Conservation (phyloP, 371 early-diverging fungal genomes). For the Entomophthora muscae region DNA sequence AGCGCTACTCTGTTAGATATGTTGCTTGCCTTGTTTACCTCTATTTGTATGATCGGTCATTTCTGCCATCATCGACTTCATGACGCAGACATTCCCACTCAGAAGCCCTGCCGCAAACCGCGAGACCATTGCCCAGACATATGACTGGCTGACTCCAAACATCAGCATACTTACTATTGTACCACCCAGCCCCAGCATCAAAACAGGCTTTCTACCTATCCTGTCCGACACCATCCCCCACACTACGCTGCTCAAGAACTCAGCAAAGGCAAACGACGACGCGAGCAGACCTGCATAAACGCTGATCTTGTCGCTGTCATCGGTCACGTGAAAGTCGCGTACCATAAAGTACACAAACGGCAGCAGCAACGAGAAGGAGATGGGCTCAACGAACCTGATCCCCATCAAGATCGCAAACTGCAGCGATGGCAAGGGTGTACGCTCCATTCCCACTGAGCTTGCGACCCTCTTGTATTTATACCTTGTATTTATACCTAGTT, state of each 20-base stretch:
- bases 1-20: conserved; percentile 7
- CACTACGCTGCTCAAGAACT: conserved; percentile 31
- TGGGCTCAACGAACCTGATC: conserved; percentile 40
- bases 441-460: too few relatives aligned
- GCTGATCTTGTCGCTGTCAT: conserved; percentile 10
- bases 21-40: conserved; percentile 15
- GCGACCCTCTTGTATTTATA: too few relatives aligned
- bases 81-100: conserved; percentile 63
- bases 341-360: conserved; percentile 36
- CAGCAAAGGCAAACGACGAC: conserved; percentile 37
- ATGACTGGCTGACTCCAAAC: conserved; percentile 58
- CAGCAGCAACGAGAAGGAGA: conserved; percentile 33
- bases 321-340: conserved; percentile 8
- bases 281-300: conserved; percentile 44
- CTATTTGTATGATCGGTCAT: conserved; percentile 62
- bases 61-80: conserved; percentile 73
- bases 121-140: conserved; percentile 38
- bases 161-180: conserved; percentile 41
- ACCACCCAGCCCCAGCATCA: conserved; percentile 58
- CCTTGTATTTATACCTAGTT: too few relatives aligned
- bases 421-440: conserved; percentile 26
- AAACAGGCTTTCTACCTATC: conserved; percentile 61
- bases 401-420: conserved; percentile 34
- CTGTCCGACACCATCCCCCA: conserved; percentile 35
- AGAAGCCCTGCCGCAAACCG: conserved; percentile 52